These are phyloP conservation scores for Colletotrichum lini DNA, from an alignment of 2,329 filamentous ascomycete species.

Conservation along the genomic window DNA sequence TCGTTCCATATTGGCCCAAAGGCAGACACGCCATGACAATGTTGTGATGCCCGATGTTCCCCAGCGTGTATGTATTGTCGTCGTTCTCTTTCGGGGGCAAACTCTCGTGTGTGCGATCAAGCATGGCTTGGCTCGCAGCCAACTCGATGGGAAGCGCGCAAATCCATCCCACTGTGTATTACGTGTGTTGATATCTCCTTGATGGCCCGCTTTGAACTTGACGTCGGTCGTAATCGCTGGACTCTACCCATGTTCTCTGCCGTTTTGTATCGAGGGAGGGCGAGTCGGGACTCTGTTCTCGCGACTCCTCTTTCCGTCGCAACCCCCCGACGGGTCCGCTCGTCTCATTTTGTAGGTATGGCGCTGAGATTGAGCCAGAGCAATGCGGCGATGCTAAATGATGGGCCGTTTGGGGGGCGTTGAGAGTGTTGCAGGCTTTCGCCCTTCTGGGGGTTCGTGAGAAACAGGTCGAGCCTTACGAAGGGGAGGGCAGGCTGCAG, in stretches of 20 bases:
- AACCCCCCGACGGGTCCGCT: neutral
- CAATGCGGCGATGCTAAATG: neutral
- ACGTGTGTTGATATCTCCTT: neutral
- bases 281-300: neutral
- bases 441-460: neutral
- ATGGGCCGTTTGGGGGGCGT: neutral
- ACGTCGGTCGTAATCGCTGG: neutral
- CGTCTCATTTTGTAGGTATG: neutral
- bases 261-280: neutral
- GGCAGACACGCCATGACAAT: slow-evolving; percentile 49
- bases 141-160: slow-evolving; percentile 42
- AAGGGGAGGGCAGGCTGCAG: too few relatives aligned
- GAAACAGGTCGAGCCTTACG: neutral
- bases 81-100: slow-evolving; percentile 24
- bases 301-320: neutral
- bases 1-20: slow-evolving; percentile 42
- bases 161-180: slow-evolving; percentile 43
- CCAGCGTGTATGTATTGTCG: slow-evolving; percentile 46
- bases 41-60: slow-evolving; percentile 44
- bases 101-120: slow-evolving; percentile 30
- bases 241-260: neutral
- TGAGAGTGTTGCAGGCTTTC: neutral
- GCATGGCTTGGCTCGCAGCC: slow-evolving; percentile 38
- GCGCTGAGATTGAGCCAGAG: neutral
- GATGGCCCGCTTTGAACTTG: neutral